Conservation (phyloP, 2,329 filamentous ascomycete genomes). For the Verticillium klebahnii region DNA sequence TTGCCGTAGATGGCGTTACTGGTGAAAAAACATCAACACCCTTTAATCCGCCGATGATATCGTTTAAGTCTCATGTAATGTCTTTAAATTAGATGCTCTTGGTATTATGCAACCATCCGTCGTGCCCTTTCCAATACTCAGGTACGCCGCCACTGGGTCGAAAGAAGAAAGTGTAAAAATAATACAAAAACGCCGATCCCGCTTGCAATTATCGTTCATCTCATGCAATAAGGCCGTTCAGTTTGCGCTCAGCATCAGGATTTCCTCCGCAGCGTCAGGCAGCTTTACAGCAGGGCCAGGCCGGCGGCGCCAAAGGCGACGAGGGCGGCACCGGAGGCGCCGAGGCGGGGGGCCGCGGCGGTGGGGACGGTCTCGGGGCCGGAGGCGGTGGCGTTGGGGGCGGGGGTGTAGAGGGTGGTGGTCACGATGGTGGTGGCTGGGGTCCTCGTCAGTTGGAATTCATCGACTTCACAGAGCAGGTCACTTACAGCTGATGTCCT, state of each 20-base stretch:
- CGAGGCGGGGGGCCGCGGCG: slow-evolving; percentile 17
- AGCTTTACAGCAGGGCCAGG: slow-evolving; percentile 24
- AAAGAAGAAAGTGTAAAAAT: neutral
- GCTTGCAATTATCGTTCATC: neutral
- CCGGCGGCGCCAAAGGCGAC: slow-evolving; percentile 31
- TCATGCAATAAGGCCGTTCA: neutral
- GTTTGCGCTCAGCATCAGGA: neutral
- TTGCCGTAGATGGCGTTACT: too few relatives aligned
- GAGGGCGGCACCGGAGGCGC: neutral
- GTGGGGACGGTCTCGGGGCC: slow-evolving; percentile 22
- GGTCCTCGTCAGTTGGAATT: neutral
- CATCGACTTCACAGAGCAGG: neutral
- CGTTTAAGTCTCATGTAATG: neutral
- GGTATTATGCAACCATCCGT: neutral
- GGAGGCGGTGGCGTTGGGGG: slow-evolving; percentile 21
- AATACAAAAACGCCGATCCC: neutral
- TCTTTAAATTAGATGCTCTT: neutral
- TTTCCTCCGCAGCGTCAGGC: too few relatives aligned
- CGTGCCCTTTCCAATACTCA: slow-evolving; percentile 1
- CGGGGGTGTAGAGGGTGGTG: slow-evolving; percentile 10
- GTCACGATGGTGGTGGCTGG: slow-evolving; percentile 7
- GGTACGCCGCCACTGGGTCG: neutral
- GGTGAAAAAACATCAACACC: too few relatives aligned
- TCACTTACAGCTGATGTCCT: neutral
- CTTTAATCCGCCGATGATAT: too few relatives aligned